phyloP scores from a whole-genome alignment of 2,329 filamentous ascomycete genomes.

The Helicocarpus griseus region DNA sequence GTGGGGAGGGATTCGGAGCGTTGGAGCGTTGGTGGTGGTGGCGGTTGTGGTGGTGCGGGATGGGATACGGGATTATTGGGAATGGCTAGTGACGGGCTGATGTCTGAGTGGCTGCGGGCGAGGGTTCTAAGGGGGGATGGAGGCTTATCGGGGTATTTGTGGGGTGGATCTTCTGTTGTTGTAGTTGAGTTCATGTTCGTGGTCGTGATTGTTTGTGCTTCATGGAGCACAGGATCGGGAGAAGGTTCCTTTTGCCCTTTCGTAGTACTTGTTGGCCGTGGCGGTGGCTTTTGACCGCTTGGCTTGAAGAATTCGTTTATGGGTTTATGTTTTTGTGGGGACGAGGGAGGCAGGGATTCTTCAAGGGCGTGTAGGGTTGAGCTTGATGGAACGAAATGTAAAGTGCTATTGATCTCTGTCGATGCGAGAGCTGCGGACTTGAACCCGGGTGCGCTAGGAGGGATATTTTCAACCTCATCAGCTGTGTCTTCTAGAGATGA shows the following conservation, averaged over 20 bases:
- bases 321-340: slow-evolving; percentile 3
- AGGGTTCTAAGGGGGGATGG: not conserved
- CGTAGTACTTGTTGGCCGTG: not conserved
- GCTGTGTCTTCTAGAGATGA: not conserved
- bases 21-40: not conserved
- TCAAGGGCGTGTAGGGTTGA: slow-evolving; percentile 7
- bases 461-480: not conserved
- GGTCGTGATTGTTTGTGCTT: not conserved
- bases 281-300: slow-evolving; percentile 1
- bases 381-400: slow-evolving; percentile 5
- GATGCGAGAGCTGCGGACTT: not conserved
- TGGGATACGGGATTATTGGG: not conserved
- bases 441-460: not conserved
- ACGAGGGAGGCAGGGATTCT: slow-evolving; percentile 6
- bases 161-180: not conserved
- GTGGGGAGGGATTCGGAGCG: not conserved
- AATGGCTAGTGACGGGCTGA: not conserved
- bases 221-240: not conserved
- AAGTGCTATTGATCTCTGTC: not conserved
- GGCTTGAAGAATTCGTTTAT: slow-evolving; percentile 10
- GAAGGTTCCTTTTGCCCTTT: not conserved
- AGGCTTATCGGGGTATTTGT: not conserved
- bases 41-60: not conserved
- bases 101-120: not conserved
- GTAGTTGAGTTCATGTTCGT: no score